Conservation (phyloP, 2,329 filamentous ascomycete species). For the Alternaria atra region DNA sequence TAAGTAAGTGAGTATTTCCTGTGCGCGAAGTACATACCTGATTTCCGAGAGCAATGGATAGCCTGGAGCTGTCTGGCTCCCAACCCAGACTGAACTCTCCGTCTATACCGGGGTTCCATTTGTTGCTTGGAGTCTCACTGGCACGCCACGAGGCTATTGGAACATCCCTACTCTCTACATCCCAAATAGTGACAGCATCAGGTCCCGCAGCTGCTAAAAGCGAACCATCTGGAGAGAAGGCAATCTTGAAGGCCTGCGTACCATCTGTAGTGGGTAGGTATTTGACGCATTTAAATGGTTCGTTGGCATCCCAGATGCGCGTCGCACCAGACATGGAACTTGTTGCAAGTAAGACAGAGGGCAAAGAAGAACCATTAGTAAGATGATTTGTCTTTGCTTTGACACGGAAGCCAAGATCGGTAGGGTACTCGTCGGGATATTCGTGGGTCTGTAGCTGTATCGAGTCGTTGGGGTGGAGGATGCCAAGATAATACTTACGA, state of each 20-base stretch:
- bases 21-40: constrained; percentile 36
- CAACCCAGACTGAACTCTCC: constrained; percentile 51
- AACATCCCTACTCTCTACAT: constrained; percentile 45
- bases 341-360: constrained; percentile 50
- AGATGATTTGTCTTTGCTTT: constrained; percentile 23
- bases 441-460: constrained; percentile 43
- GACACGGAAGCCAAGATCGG: constrained; percentile 54
- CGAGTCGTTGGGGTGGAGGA: constrained; percentile 47
- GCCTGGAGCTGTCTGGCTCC: constrained; percentile 50
- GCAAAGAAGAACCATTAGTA: constrained; percentile 29
- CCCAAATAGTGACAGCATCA: constrained; percentile 58
- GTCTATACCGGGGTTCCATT: constrained; percentile 46
- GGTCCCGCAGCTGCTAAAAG: constrained; percentile 56
- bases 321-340: constrained; percentile 53
- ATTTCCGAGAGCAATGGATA: constrained; percentile 50
- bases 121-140: constrained; percentile 33
- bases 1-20: constrained; percentile 13
- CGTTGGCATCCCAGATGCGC: constrained; percentile 53
- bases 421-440: constrained; percentile 49
- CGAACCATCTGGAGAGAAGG: constrained; percentile 56
- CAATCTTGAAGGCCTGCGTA: constrained; percentile 52
- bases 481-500: constrained; percentile 42
- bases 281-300: constrained; percentile 45
- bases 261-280: constrained; percentile 41
- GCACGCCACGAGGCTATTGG: constrained; percentile 50